Base-by-base conservation (phyloP, 768 basidiomycete species). In the Steccherinum ochraceum region DNA sequence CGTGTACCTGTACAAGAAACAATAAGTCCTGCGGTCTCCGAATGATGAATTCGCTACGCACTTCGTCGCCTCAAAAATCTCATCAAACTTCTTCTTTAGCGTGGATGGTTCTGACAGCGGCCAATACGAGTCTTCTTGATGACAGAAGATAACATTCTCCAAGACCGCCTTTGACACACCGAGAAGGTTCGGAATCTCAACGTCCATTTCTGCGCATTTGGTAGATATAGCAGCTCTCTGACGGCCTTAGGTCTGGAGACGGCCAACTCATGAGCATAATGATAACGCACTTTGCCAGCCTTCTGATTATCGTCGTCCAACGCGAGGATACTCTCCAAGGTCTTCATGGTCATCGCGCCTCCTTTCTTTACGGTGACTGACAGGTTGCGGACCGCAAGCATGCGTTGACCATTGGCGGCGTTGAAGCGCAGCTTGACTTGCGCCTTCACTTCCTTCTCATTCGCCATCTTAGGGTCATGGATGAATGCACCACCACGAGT, bases 71-170 rank as follows among this genome's bases (percentile, higher is more conserved):
- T 99, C 96, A 60, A 99, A 98, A 51, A 99, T 99, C 61, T 99
- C 96, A 60, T 99, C 96, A 54, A 99, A 99, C 65, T 98, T 98
- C 78, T 97, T 98, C 77, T 99, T 99, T 30, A 99, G 69, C 0
- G 83, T 78, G 11, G 89, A 72, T 2, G 95, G 89, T 59, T 98
- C 96, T 0, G 93, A 78, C 20, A 99, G 76, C 0, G 96, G 96
- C 96, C 96, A 99, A 61, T 91, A 97, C 0, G 93, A 94, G 48
- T 99, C 96, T 61, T 99, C 96, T 68, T 99, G 96, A 67, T 99
- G 96, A 67, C 96, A 99, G 62, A 99, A 99, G 45, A 99, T 98
- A 61, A 99, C 96, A 63, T 97, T 98, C 60, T 98, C 95, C 20
- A 98, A 82, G 27, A 99, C 94, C n/a, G 94, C 86, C 66, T 94